Conservation (phyloP, 73 alveolate species). For the Paramecium sonneborni region DNA sequence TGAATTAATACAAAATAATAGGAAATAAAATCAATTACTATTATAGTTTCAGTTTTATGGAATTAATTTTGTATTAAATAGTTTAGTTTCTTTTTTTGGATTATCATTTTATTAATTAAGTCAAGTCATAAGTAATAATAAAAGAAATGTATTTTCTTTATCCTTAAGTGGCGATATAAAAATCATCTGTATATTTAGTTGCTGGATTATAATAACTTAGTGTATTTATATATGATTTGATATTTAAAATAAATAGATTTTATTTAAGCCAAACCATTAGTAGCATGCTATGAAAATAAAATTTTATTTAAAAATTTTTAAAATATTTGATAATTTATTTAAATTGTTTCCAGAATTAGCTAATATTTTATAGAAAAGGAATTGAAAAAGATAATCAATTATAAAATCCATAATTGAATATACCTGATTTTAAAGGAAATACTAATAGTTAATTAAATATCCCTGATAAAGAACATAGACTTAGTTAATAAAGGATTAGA, state of each 20-base stretch:
- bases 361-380: conserved; percentile 54
- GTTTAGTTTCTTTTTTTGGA: neutral
- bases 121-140: neutral
- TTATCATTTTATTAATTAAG: neutral
- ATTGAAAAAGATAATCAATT: conserved; percentile 46
- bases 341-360: conserved; percentile 47
- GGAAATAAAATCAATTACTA: no score
- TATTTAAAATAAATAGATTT: neutral
- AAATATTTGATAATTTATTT: conserved; percentile 36
- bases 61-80: no score
- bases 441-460: neutral
- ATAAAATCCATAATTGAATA: conserved; percentile 41
- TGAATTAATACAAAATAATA: no score
- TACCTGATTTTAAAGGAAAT: conserved; percentile 24
- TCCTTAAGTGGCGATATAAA: neutral
- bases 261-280: neutral
- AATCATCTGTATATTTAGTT: neutral
- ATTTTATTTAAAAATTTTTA: conserved; percentile 13
- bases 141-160: neutral
- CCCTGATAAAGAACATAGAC: neutral
- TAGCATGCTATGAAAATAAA: neutral
- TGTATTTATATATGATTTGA: conserved; percentile 24
- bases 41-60: no score
- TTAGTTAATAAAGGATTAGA: neutral
- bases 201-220: conserved; percentile 18